These are phyloP conservation scores for Diplogelasinospora grovesii DNA, from an alignment of 495 filamentous ascomycete species.

Conservation along the genomic window DNA sequence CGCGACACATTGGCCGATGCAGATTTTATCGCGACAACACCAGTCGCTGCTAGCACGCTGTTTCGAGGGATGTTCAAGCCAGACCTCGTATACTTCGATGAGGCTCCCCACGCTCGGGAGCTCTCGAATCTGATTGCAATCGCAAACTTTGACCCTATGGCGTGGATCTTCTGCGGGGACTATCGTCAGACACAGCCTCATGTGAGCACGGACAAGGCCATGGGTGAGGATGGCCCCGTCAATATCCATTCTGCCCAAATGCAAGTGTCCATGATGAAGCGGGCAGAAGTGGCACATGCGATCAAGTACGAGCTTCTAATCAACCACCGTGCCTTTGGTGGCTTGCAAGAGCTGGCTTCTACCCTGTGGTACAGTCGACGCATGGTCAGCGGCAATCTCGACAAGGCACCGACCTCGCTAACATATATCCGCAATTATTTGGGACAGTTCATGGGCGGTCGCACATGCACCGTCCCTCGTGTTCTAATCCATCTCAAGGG, in stretches of 20 bases:
- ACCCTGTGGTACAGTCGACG: slow-evolving; percentile 12
- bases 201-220: too few species aligned
- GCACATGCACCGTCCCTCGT: slow-evolving; percentile 5
- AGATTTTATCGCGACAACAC: slow-evolving; percentile 24
- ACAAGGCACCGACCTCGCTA: not conserved
- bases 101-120: slow-evolving; percentile 19
- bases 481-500: slow-evolving; percentile 14
- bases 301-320: slow-evolving; percentile 16
- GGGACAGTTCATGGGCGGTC: not conserved
- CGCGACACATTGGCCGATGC: slow-evolving; percentile 8
- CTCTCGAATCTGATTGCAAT: slow-evolving; percentile 20
- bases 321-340: slow-evolving; percentile 21
- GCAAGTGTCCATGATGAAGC: slow-evolving; percentile 19
- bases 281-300: slow-evolving; percentile 5
- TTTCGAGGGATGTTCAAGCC: slow-evolving; percentile 19
- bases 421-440: slow-evolving; percentile 8
- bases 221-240: slow-evolving; percentile 2
- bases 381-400: slow-evolving; percentile 6
- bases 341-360: slow-evolving; percentile 15
- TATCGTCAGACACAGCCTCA: slow-evolving; percentile 21
- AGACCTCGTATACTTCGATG: slow-evolving; percentile 22
- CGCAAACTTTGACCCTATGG: slow-evolving; percentile 18
- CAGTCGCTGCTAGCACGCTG: slow-evolving; percentile 11
- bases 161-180: slow-evolving; percentile 24
- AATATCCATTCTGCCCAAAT: slow-evolving; percentile 3